These are phyloP conservation scores for Diaporthe eres DNA, from an alignment of 2,329 filamentous ascomycete genomes.

Conservation along the genomic window DNA sequence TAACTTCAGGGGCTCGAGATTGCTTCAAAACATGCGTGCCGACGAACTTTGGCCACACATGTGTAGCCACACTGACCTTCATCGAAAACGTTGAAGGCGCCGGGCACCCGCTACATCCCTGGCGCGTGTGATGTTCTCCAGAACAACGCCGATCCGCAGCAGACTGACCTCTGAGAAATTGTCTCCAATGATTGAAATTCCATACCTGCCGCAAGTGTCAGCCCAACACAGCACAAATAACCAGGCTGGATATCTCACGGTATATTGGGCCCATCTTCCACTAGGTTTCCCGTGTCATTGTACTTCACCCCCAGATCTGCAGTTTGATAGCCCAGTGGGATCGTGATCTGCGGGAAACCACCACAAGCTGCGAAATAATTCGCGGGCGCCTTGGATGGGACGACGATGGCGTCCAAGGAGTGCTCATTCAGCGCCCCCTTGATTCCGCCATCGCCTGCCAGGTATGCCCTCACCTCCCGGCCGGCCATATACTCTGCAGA, in stretches of 20 bases:
- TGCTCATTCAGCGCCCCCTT: not conserved
- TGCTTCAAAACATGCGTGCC: not conserved
- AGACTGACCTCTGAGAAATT: not conserved
- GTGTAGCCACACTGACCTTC: not conserved
- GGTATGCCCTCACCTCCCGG: not conserved
- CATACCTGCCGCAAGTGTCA: not conserved
- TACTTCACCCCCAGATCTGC: conserved; percentile 9
- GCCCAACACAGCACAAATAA: not conserved
- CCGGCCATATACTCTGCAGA: not conserved
- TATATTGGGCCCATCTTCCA: not conserved
- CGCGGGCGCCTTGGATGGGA: not conserved
- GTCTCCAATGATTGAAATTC: not conserved
- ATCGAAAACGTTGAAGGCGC: not conserved
- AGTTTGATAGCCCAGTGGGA: conserved; percentile 14
- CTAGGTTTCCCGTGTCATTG: conserved; percentile 2
- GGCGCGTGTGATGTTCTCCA: not conserved
- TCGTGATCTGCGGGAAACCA: not conserved
- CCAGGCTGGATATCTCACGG: not conserved
- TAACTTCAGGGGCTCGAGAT: not conserved
- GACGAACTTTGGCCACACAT: not conserved
- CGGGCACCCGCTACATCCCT: not conserved
- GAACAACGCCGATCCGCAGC: conserved; percentile 3
- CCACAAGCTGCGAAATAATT: conserved; percentile 10
- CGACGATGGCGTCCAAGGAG: conserved; percentile 10
- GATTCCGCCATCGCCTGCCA: not conserved